phyloP scores from a whole-genome alignment of 1,284 basidiomycete species.

The Apiotrichum porosum region DNA sequence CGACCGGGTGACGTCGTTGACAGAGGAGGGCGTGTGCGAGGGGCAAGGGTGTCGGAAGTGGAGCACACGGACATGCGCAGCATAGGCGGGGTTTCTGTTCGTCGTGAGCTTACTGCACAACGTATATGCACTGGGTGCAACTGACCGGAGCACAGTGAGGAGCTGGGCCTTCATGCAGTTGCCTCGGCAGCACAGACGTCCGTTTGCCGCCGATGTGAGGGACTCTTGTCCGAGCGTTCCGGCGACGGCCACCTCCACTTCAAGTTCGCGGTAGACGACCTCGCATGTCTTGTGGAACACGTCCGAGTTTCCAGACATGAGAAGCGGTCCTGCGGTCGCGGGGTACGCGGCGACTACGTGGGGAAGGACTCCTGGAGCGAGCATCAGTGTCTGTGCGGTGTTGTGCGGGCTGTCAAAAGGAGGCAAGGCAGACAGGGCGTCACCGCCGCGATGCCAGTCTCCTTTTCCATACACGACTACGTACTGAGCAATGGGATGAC shows the following conservation, averaged over 20 bases:
- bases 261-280: slow-evolving; percentile 8
- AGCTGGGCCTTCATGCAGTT: slow-evolving; percentile 5
- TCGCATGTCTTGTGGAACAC: not conserved
- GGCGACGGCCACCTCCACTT: slow-evolving; percentile 12
- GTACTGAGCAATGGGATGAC: no score
- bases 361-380: slow-evolving; percentile 9
- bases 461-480: no score
- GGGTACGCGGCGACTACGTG: slow-evolving; percentile 3
- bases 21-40: slow-evolving; percentile 2
- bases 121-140: not conserved
- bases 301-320: slow-evolving; percentile 6
- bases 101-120: not conserved
- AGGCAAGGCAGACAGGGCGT: no score
- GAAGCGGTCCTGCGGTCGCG: not conserved
- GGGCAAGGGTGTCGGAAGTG: slow-evolving; percentile 15
- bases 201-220: not conserved
- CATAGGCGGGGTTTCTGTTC: slow-evolving; percentile 5
- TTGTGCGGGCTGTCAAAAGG: not conserved
- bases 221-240: slow-evolving; percentile 5
- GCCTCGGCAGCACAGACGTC: slow-evolving; percentile 10
- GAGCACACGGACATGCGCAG: slow-evolving; percentile 9
- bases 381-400: not conserved
- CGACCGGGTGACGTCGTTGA: slow-evolving; percentile 8
- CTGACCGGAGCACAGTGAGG: slow-evolving; percentile 6
- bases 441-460: no score